phyloP scores from a whole-genome alignment of 106 monocot species.

The Alisma plantagoaquatica region DNA sequence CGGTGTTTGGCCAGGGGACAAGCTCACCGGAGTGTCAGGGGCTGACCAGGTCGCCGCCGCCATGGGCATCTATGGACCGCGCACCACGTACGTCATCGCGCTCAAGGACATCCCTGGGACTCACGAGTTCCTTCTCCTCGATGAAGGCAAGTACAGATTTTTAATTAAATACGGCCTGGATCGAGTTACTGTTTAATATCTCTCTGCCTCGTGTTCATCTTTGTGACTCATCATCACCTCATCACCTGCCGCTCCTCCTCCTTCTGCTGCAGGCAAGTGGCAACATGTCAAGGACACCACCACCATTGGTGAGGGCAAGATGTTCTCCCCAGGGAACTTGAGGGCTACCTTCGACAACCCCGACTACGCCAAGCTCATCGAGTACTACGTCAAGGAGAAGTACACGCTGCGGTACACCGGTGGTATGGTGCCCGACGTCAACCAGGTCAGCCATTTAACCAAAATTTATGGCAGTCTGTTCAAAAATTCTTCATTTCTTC shows the following conservation, averaged over 20 bases:
- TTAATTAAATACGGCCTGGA: too few species aligned
- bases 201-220: too few species aligned
- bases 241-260: too few species aligned
- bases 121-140: slow-evolving; percentile 94
- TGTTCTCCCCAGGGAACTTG: slow-evolving; percentile 95
- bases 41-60: slow-evolving; percentile 86
- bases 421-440: slow-evolving; percentile 98
- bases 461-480: too few species aligned
- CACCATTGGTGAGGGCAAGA: slow-evolving; percentile 84
- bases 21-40: slow-evolving; percentile 67
- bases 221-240: too few species aligned
- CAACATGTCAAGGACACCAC: slow-evolving; percentile 95
- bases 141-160: slow-evolving; percentile 71
- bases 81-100: slow-evolving; percentile 82
- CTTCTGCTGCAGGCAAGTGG: slow-evolving; percentile 97
- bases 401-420: slow-evolving; percentile 98
- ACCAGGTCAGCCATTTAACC: too few species aligned
- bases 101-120: slow-evolving; percentile 86
- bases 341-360: slow-evolving; percentile 89
- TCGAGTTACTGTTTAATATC: too few species aligned
- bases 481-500: too few species aligned
- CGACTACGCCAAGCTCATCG: slow-evolving; percentile 70
- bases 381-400: slow-evolving; percentile 89
- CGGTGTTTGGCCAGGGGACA: slow-evolving; percentile 95
- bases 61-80: slow-evolving; percentile 97